Evolutionary conservation across 768 basidiomycete species (phyloP), one percentile per base, ranked within the genome.

Genomic region (Lanmaoa rubissima): DNA sequence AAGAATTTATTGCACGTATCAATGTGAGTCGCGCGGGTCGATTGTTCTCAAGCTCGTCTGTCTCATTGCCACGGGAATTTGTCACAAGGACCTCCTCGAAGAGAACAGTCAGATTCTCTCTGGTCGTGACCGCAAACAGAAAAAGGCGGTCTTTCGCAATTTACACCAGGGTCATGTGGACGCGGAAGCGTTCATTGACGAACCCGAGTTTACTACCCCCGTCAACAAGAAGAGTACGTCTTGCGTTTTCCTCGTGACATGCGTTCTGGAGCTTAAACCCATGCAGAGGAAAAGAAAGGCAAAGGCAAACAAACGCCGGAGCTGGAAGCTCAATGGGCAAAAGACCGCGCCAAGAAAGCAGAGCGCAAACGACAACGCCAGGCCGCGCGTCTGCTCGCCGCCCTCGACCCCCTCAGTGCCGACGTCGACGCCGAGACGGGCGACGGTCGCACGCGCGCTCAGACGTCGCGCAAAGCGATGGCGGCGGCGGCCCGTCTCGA

Each of bases 281-380:
- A 12, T 14, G 3, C 54, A 32, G 17, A 59, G 76, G 75, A 65
- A 66, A 80, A 77, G 57, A 58, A 69, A 10, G 63, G 46, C 39
- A 65, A 70, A 32, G 51, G 26, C 0, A 63, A 59, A 32, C 38
- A 56, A 16, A 2, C 11, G 3, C 34, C n/a, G 2, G 79, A 85
- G 7, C 77, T 97, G 9, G 78, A 76, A 51, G 80, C 73, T 0
- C 86, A 84, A 56, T 97, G 93, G 93, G 82, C 84, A 44, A 80
- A 81, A 46, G 95, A 98, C 66, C 90, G 93, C 2, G 74, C 77
- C 50, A 88, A 86, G 75, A 98, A 97, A 68, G 92, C 92, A 0
- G 84, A 86, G 54, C 69, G 76, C 65, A 96, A 92, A 68, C 79
- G 75, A 2, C 76, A 79, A 16, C 85, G 92, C 1, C 79, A 76